A percentile compares a stretch with the other conserved stretches of the same genome.
These are phyloP conservation scores for Russula abietina DNA, from an alignment of 768 basidiomycete species.

Conservation along the genomic window DNA sequence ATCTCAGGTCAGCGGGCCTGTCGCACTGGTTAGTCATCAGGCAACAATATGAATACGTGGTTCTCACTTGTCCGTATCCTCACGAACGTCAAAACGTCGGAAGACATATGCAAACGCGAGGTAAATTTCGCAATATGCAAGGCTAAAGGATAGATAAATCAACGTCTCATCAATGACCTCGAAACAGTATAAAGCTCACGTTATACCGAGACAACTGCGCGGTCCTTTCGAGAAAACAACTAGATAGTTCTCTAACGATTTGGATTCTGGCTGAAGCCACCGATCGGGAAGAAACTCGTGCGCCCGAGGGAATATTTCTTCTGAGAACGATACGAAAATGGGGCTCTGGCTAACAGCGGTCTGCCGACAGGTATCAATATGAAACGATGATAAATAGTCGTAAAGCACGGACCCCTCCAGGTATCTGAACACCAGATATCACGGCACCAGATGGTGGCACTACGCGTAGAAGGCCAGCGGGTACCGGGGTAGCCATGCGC, in stretches of 20 bases:
- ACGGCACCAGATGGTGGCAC: constrained; percentile 13
- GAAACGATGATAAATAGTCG: not conserved
- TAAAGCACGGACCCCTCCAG: constrained; percentile 14
- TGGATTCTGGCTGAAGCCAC: constrained; percentile 16
- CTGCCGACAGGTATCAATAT: not conserved
- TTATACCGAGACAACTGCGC: constrained; percentile 24
- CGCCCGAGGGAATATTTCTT: constrained; percentile 18
- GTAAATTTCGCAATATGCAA: constrained; percentile 25
- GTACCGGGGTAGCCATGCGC: not conserved
- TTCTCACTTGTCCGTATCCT: constrained; percentile 5
- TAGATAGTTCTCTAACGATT: constrained; percentile 13
- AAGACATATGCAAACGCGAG: constrained; percentile 25
- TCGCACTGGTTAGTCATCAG: not conserved
- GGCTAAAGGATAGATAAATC: not conserved
- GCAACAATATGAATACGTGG: not conserved
- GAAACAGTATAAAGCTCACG: constrained; percentile 1
- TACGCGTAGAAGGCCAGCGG: constrained; percentile 7
- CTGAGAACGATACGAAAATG: constrained; percentile 14
- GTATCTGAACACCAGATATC: constrained; percentile 9
- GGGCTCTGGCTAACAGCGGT: constrained; percentile 14
- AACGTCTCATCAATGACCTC: not conserved
- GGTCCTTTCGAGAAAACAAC: constrained; percentile 25
- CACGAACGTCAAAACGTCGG: constrained; percentile 24
- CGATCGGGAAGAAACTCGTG: constrained; percentile 22
- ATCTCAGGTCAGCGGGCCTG: constrained; percentile 13